A percentile compares a stretch with the other conserved stretches of the same genome.
Evolutionary conservation across 2,329 filamentous ascomycete species (phyloP).

Genomic region (Stagonosporopsis vannaccii): DNA sequence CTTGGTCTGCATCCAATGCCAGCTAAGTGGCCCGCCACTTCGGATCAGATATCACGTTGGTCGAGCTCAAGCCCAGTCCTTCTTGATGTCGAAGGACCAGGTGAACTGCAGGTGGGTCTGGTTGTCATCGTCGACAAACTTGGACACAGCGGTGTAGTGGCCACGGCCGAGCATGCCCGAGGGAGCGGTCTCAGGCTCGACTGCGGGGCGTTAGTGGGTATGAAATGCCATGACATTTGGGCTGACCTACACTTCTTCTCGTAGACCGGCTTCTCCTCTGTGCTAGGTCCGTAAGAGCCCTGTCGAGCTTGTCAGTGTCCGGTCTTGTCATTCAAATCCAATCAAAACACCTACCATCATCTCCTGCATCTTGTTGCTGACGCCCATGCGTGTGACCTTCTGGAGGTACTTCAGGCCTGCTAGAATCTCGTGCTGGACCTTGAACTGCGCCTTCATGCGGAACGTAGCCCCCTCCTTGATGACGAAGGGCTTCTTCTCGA

Average conservation of each 20-base stretch:
- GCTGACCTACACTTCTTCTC: constrained; percentile 82
- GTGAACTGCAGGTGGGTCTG: constrained; percentile 89
- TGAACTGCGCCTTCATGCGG: constrained; percentile 92
- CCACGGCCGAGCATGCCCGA: constrained; percentile 89
- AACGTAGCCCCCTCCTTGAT: constrained; percentile 97
- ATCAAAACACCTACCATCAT: constrained; percentile 90
- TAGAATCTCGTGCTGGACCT: constrained; percentile 95
- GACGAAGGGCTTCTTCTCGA: constrained; percentile 93
- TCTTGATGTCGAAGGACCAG: constrained; percentile 96
- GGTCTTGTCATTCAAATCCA: background rate
- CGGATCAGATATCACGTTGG: background rate
- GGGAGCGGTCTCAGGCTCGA: constrained; percentile 90
- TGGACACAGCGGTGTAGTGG: constrained; percentile 87
- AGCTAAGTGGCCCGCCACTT: constrained; percentile 20
- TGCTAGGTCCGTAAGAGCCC: constrained; percentile 94
- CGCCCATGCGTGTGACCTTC: constrained; percentile 86
- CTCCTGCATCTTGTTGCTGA: constrained; percentile 92
- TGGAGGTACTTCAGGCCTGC: constrained; percentile 96
- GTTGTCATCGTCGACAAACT: constrained; percentile 95
- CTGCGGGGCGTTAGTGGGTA: constrained; percentile 55
- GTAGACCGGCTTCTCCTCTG: constrained; percentile 83
- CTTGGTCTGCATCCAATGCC: constrained; percentile 19
- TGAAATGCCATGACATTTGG: background rate
- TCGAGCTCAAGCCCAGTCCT: constrained; percentile 76
- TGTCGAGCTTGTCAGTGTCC: constrained; percentile 49